phyloP scores from a whole-genome alignment of 257 asterid genomes.

The Primulina huaijiensis region DNA sequence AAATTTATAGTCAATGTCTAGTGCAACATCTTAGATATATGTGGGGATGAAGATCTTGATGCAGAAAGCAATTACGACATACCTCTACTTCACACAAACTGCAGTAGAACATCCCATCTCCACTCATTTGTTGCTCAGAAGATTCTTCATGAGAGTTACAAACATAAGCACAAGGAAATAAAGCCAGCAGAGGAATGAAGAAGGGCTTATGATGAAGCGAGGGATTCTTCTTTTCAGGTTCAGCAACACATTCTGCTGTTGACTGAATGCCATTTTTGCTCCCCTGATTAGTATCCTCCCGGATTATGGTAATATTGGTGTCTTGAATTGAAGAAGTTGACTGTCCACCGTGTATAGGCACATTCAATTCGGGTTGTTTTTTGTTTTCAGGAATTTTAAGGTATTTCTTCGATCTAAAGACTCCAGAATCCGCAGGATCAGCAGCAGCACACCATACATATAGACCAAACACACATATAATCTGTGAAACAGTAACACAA shows the following conservation, averaged over 20 bases:
- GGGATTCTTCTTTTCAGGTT: constrained; percentile 32
- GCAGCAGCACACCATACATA: constrained; percentile 95
- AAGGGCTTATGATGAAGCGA: constrained; percentile 29
- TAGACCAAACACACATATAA: constrained; percentile 66
- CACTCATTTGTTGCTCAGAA: constrained; percentile 66
- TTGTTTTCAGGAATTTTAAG: constrained; percentile 47
- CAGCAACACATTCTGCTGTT: constrained; percentile 37
- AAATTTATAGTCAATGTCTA: not conserved
- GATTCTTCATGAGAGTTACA: constrained; percentile 57
- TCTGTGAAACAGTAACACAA: constrained; percentile 41
- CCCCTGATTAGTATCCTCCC: constrained; percentile 38
- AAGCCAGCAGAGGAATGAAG: constrained; percentile 39
- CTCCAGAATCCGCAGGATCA: constrained; percentile 96
- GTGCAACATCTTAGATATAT: no score
- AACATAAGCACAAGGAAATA: constrained; percentile 69
- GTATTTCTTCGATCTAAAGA: constrained; percentile 81
- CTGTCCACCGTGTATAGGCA: constrained; percentile 59
- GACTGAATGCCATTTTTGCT: constrained; percentile 36
- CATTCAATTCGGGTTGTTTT: constrained; percentile 35
- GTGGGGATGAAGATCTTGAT: not conserved
- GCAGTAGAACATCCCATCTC: constrained; percentile 98
- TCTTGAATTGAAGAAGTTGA: constrained; percentile 54
- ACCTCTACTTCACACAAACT: constrained; percentile 99
- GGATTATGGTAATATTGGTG: constrained; percentile 41
- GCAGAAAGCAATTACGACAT: constrained; percentile 15